Conservation (phyloP, 139 green algal species). For the Chlorella sp. region DNA sequence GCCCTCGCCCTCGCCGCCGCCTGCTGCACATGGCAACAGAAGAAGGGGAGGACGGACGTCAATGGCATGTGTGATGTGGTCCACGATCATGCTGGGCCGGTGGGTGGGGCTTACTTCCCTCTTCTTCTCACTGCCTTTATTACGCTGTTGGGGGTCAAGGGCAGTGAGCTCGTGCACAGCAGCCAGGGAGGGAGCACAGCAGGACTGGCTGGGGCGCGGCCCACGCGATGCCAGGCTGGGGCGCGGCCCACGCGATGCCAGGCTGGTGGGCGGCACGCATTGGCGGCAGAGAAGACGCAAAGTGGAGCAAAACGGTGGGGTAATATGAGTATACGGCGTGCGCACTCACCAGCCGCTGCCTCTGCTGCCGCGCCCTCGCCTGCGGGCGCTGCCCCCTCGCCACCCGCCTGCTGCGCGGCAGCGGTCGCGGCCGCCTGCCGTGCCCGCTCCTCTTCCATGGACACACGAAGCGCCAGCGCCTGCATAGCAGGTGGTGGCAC, state of each 20-base stretch:
- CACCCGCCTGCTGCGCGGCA: slow-evolving; percentile 42
- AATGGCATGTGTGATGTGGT: neutral
- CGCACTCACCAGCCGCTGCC: neutral
- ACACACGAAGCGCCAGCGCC: slow-evolving; percentile 84
- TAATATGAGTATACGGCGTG: no score
- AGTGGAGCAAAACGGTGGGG: neutral
- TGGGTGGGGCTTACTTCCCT: no score
- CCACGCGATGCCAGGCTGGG: no score
- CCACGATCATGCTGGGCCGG: no score
- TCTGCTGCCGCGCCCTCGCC: slow-evolving; percentile 6
- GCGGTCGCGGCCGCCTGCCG: slow-evolving; percentile 75
- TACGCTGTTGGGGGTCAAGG: no score
- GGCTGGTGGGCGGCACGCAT: no score
- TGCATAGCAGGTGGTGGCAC: neutral
- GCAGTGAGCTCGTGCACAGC: neutral
- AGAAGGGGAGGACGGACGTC: neutral
- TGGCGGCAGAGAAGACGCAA: neutral
- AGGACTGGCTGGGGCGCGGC: no score
- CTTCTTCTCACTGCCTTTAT: no score
- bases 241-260: no score
- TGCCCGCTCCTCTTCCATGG: slow-evolving; percentile 96
- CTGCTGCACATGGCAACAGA: neutral
- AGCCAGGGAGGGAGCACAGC: no score
- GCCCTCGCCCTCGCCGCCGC: slow-evolving; percentile 2
- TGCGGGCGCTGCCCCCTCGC: slow-evolving; percentile 30